Evolutionary conservation across 257 asterid genomes (phyloP), one percentile per base, ranked within the genome.

Genomic region (Nicotiana sylvestris): DNA sequence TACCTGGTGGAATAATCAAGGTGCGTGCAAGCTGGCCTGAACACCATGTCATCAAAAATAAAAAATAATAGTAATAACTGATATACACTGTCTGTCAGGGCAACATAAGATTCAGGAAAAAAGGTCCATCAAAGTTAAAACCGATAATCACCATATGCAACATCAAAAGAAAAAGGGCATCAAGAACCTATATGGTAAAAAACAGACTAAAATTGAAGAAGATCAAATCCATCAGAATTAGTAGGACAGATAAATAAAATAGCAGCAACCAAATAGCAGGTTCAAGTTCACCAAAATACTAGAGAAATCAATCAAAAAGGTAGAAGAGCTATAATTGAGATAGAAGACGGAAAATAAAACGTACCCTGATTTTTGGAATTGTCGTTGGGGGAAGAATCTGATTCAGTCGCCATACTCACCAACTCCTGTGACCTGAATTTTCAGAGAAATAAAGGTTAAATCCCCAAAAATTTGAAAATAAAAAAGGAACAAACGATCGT

Each of bases 361-460:
- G 11, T 74, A 74, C 98, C 96, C 88, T 92, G 84, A 69, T 83
- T 87, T 76, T 64, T 89, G 69, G 92, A 82, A 18, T 83, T 91
- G 62, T 74, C 88, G 66, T 80, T 90, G 4, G 76, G 89, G 61
- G 92, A 89, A 78, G 90, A 84, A 81, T 91, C 95, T 18, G 91
- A 76, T 77, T 87, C 85, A 81, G 82, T 86, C 17, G 86, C 93
- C 97, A 92, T 94, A 72, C 21, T 65, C 25, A 67, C 78, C 78
- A 72, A 46, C 61, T 46, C 79, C 78, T 43, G 12, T 46, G n/a
- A 72, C 25, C 60, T 69, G 30, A 39, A 72, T 72, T 46, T 3
- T 46, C 25, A 72, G 25, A n/a, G 5, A 61, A 21, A 61, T 61
- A 9, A 43, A 8, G 11, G 9, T 43, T 43, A 43, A 43, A 43